These are phyloP conservation scores for Sugiyamaella xylanicola DNA, from an alignment of 1,139 yeast genomes.

Conservation along the genomic window DNA sequence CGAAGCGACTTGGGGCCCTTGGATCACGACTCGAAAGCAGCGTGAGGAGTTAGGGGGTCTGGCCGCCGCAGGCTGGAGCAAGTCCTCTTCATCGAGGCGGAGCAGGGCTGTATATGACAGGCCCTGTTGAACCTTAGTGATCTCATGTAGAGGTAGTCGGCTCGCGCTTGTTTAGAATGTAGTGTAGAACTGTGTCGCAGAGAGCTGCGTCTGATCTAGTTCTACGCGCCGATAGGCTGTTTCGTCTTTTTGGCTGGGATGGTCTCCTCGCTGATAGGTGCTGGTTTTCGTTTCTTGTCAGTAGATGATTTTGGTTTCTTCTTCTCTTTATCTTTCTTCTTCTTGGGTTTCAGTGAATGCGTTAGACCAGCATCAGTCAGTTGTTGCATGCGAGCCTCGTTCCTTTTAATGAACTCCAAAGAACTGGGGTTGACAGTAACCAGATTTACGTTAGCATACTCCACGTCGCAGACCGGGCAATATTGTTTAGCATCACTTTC, in stretches of 20 bases:
- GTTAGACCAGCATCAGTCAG: slow-evolving; percentile 46
- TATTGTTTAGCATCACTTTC: slow-evolving; percentile 2
- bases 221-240: slow-evolving; percentile 6
- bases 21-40: not conserved
- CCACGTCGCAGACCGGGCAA: slow-evolving; percentile 49
- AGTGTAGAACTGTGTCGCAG: no score
- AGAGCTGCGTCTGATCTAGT: not conserved
- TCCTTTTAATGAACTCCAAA: slow-evolving; percentile 34
- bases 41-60: not conserved
- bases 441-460: slow-evolving; percentile 41
- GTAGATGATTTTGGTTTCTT: slow-evolving; percentile 24
- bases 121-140: no score
- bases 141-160: no score
- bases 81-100: no score
- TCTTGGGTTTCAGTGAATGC: slow-evolving; percentile 52
- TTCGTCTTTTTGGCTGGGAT: slow-evolving; percentile 5
- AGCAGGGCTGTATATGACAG: no score
- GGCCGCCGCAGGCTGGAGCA: not conserved
- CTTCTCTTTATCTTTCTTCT: slow-evolving; percentile 39
- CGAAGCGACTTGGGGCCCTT: not conserved
- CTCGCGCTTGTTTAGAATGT: no score
- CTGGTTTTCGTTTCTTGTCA: slow-evolving; percentile 11
- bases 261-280: no score
- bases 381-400: slow-evolving; percentile 44
- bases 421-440: slow-evolving; percentile 46